A percentile compares a stretch with the other conserved stretches of the same genome.
These are phyloP conservation scores for Mortierella claussenii DNA, from an alignment of 192 early-diverging fungal genomes.

Conservation along the genomic window DNA sequence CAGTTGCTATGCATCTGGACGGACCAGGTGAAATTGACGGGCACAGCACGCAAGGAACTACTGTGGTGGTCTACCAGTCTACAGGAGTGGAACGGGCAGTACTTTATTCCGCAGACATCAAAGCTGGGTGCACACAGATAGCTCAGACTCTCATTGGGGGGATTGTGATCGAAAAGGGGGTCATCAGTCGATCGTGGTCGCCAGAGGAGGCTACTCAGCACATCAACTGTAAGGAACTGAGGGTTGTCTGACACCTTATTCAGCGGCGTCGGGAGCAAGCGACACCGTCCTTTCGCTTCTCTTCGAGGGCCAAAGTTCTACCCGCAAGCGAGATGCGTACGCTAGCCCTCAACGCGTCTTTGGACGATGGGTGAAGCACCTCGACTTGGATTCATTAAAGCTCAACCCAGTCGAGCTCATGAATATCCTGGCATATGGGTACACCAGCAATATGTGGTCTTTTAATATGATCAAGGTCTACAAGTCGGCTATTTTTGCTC, in stretches of 20 bases:
- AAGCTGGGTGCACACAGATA: conserved; percentile 23
- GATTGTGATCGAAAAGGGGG: too few relatives aligned
- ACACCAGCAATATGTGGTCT: conserved; percentile 10
- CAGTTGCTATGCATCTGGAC: too few relatives aligned
- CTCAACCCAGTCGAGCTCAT: background rate
- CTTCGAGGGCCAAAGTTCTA: conserved; percentile 31
- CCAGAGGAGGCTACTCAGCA: background rate
- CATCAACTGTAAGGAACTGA: conserved; percentile 52
- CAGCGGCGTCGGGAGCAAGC: conserved; percentile 13
- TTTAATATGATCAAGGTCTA: background rate
- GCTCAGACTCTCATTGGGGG: conserved; percentile 2
- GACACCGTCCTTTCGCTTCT: conserved; percentile 24
- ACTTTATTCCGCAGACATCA: conserved; percentile 20
- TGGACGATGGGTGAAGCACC: conserved; percentile 12
- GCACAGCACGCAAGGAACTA: too few relatives aligned
- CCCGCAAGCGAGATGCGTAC: conserved; percentile 11
- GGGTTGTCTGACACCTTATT: conserved; percentile 10
- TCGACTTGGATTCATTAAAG: background rate
- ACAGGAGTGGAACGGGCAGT: conserved; percentile 35
- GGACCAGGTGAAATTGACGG: too few relatives aligned
- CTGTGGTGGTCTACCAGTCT: conserved; percentile 10
- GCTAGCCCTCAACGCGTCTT: background rate
- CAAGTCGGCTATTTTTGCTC: conserved; percentile 12
- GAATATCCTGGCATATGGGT: conserved; percentile 7
- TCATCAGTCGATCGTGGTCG: too few relatives aligned